Evolutionary conservation across 768 basidiomycete species (phyloP), one percentile per base, ranked within the genome.

Genomic region (Holtermanniella nyarrowii): DNA sequence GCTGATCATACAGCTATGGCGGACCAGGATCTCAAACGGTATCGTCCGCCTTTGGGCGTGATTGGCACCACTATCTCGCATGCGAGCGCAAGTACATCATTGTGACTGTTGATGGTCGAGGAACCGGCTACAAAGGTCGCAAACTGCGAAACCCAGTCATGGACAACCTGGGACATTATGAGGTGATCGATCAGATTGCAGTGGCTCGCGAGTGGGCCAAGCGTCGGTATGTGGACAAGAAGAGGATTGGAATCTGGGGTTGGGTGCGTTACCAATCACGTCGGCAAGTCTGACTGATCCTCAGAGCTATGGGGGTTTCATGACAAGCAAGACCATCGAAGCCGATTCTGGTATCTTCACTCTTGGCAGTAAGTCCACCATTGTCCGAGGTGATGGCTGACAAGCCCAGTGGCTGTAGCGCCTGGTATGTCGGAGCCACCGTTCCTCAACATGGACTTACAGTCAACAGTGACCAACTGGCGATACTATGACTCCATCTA

Each of bases 271-370:
- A 23, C 23, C 42, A 41, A 14, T n/a, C 21, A 18, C 41, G 43
- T 25, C 7, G 4, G 11, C 14, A 4, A 10, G 7, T 27, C 26
- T 18, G 54, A 27, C 52, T 50, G 53, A 41, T 44, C n/a, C 41
- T 25, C 60, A 91, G 91, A 89, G 86, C 7, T 96, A 90, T 62
- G 93, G 93, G 10, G 93, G 95, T 0, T 99, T 88, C 73, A 87
- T 97, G 85, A 85, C 85, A 50, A 80, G 84, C 52, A 97, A 97
- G 68, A 82, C 93, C 3, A 80, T 86, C 12, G 95, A 99, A 73
- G 84, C 87, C 3, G 78, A 87, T 66, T 89, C 86, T 14, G 84
- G 85, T 4, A 80, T 96, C 13, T 89, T 97, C 72, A 83, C 84
- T 3, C 75, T 97, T 43, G 88, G 86, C 4, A 95, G 87, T 88